phyloP scores from a whole-genome alignment of 1,284 basidiomycete species.

The Trametes sp. region DNA sequence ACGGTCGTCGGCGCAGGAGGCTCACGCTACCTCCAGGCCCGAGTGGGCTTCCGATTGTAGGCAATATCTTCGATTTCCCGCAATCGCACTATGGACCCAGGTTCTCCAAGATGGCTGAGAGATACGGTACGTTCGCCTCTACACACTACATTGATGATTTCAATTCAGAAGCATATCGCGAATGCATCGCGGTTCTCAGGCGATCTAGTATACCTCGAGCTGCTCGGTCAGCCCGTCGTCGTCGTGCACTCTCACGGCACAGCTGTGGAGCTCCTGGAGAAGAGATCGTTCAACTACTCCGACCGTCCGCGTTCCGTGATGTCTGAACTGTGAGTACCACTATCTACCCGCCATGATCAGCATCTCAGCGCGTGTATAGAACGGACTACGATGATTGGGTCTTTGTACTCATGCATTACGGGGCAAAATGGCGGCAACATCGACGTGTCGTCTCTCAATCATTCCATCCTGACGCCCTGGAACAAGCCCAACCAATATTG shows the following conservation, averaged over 20 bases:
- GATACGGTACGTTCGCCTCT: slow-evolving; percentile 19
- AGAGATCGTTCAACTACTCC: slow-evolving; percentile 21
- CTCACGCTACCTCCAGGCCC: slow-evolving; percentile 24
- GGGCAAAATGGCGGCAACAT: slow-evolving; percentile 16
- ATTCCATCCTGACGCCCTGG: slow-evolving; percentile 11
- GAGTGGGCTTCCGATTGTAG: slow-evolving; percentile 22
- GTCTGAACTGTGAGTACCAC: slow-evolving; percentile 15
- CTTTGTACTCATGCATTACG: slow-evolving; percentile 15
- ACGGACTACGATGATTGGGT: slow-evolving; percentile 15
- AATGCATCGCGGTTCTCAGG: background rate
- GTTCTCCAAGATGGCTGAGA: slow-evolving; percentile 59
- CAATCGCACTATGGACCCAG: slow-evolving; percentile 52
- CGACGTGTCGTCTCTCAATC: slow-evolving; percentile 12
- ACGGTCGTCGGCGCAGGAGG: background rate
- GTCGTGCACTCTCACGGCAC: slow-evolving; percentile 7
- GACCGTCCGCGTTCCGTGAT: slow-evolving; percentile 17
- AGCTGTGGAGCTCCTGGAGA: slow-evolving; percentile 20
- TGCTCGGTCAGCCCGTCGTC: slow-evolving; percentile 14
- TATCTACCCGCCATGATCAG: no score
- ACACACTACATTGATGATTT: no score
- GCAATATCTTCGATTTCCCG: slow-evolving; percentile 32
- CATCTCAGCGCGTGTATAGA: no score
- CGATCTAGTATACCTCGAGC: slow-evolving; percentile 5
- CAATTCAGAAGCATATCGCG: no score
- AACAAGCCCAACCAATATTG: background rate